phyloP scores from a whole-genome alignment of 352 stramenopile genomes.

The Pythium coloratum region DNA sequence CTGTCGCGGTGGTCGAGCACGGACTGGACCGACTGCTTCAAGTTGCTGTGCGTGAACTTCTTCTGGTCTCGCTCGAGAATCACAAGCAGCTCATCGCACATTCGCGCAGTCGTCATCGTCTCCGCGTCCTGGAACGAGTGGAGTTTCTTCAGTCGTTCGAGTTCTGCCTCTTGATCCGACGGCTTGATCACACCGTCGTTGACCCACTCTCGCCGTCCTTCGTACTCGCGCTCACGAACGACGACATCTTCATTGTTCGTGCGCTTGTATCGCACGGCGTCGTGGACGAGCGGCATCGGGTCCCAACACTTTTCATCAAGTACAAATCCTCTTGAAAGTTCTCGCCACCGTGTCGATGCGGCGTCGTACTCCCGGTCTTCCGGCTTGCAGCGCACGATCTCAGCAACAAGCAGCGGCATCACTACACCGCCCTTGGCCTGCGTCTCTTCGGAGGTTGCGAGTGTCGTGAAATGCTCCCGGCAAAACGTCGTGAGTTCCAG shows the following conservation, averaged over 20 bases:
- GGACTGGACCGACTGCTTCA: slow-evolving; percentile 43
- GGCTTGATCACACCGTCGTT: slow-evolving; percentile 57
- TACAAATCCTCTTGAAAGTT: slow-evolving; percentile 64
- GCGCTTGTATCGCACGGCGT: slow-evolving; percentile 52
- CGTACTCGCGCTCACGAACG: slow-evolving; percentile 48
- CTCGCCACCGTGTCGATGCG: slow-evolving; percentile 31
- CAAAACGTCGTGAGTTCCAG: slow-evolving; percentile 37
- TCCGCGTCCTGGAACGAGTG: slow-evolving; percentile 38
- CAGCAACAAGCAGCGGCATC: slow-evolving; percentile 61
- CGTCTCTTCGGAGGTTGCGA: slow-evolving; percentile 16
- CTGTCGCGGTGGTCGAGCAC: slow-evolving; percentile 28
- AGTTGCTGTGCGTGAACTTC: slow-evolving; percentile 33
- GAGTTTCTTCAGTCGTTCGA: slow-evolving; percentile 19
- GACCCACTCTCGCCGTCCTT: slow-evolving; percentile 39
- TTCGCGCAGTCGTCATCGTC: slow-evolving; percentile 24
- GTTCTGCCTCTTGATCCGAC: slow-evolving; percentile 33
- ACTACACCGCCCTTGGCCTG: slow-evolving; percentile 38
- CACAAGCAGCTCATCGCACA: slow-evolving; percentile 36
- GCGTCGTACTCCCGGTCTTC: slow-evolving; percentile 20
- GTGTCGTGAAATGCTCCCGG: slow-evolving; percentile 41
- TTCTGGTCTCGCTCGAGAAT: slow-evolving; percentile 29
- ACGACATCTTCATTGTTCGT: slow-evolving; percentile 29
- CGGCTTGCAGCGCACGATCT: slow-evolving; percentile 39
- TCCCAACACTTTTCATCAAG: slow-evolving; percentile 64
- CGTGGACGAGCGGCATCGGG: slow-evolving; percentile 45